Conservation (phyloP, 805 yeast species). For the Candida suzukii region DNA sequence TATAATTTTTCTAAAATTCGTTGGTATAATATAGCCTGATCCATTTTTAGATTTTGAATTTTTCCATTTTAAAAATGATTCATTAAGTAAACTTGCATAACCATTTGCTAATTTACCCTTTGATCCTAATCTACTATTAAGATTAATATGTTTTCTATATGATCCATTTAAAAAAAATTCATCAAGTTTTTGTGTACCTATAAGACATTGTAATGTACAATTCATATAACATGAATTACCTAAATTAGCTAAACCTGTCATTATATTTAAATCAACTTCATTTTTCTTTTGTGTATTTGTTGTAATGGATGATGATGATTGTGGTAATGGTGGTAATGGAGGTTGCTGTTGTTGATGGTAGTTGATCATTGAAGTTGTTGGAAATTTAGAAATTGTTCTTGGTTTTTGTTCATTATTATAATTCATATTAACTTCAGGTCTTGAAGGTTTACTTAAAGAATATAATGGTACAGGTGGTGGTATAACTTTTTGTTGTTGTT, state of each 20-base stretch:
- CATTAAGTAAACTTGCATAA: slow-evolving; percentile 53
- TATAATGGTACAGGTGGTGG: not conserved
- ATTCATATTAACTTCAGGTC: too few species aligned
- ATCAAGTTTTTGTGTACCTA: slow-evolving; percentile 63
- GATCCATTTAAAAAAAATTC: slow-evolving; percentile 54
- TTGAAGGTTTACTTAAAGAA: slow-evolving; percentile 2
- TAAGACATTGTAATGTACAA: slow-evolving; percentile 78
- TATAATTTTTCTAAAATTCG: slow-evolving; percentile 55
- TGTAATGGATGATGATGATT: slow-evolving; percentile 5
- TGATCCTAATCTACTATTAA: slow-evolving; percentile 69
- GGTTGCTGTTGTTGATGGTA: too few species aligned
- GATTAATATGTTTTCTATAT: slow-evolving; percentile 63
- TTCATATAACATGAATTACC: slow-evolving; percentile 95
- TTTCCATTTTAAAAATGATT: slow-evolving; percentile 39
- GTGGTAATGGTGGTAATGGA: slow-evolving; percentile 5
- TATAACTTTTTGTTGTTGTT: slow-evolving; percentile 3
- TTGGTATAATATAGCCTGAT: slow-evolving; percentile 44
- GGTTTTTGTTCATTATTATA: too few species aligned
- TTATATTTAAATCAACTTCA: slow-evolving; percentile 21
- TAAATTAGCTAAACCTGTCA: slow-evolving; percentile 70
- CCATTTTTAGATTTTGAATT: slow-evolving; percentile 3
- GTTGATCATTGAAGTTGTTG: too few species aligned
- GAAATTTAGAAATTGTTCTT: too few species aligned
- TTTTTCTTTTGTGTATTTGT: slow-evolving; percentile 1
- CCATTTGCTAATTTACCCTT: slow-evolving; percentile 69